Base-by-base conservation (phyloP, 2,329 filamentous ascomycete genomes). In the Pseudofabraea citricarpa region DNA sequence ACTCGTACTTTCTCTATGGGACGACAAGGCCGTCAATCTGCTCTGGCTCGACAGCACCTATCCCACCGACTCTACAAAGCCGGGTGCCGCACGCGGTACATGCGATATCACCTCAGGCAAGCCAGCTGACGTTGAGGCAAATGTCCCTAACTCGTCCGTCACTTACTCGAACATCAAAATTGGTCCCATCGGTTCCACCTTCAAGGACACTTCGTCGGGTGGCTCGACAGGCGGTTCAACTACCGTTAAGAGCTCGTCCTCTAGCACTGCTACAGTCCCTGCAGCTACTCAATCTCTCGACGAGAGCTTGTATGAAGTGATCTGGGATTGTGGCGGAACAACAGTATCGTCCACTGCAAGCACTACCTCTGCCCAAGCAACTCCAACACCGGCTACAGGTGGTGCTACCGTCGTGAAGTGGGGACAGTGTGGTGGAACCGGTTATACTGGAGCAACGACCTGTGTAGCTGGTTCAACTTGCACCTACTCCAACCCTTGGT, bases 41-140 rank as follows among this genome's bases (percentile, higher is more conserved):
- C 74, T 84, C 56, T 88, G 85, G 85, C 75, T 89, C 55, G 84
- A 88, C 69, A 77, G 75, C 48, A 75, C 68, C 60, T 84, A 76
- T 69, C 82, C 83, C 38, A 67, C 69, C 47, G 59, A 65, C 48
- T 55, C 66, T 22, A 69, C 67, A 41, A 51, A 47, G 2, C 68
- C 68, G 22, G 79, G 79, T 52, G 63, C 68, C 45, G 64, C 65
- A 32, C 75, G 79, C 56, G 80, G 80, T 43, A 65, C 67, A 26
- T 83, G 79, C 62, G 45, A 69, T 39, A 70, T 67, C 36, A 65
- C 59, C 52, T 75, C 74, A 16, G 79, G 79, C 33, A 68, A 64
- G 23, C 78, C 78, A 20, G 44, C 57, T 22, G 68, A 71, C 3
- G 61, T 83, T 35, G 72, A 80, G 63, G 32, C 59, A 13, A 52